Evolutionary conservation across 768 basidiomycete species (phyloP), one percentile per base, ranked within the genome.

Genomic region (Lyophyllum semitale): DNA sequence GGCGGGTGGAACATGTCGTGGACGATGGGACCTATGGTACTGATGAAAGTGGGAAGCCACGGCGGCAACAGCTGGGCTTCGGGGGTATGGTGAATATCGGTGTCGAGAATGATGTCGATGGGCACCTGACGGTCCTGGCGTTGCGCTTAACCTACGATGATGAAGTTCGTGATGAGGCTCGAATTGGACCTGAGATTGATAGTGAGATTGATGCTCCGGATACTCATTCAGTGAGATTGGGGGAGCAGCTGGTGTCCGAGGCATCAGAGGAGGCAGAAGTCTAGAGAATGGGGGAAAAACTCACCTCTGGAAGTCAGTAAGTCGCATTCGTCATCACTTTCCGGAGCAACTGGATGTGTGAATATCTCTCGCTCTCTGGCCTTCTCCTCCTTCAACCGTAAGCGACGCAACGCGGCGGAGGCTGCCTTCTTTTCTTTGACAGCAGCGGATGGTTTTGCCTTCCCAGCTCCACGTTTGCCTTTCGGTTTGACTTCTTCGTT

Each of bases 51-150:
- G 26, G 27, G n/a, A 50, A 58, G 35, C 48, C 58, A 47, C 41
- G 58, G 48, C 41, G 58, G 38, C 49, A 55, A 45, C 32, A 5
- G 29, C 18, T 27, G 48, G 50, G 52, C 59, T 65, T 35, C 49
- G 47, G 23, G 46, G 41, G 41, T 77, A 78, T 9, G 77, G 77
- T 3, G 74, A 70, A 63, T 74, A 75, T 17, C 75, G 71, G 53
- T 66, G 64, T 46, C 63, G 67, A 48, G 65, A 62, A 25, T 58
- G 37, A 4, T 35, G 30, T 26, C 53, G 55, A 8, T 37, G 23
- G 41, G 18, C 18, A 37, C 30, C 11, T 17, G 41, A 45, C 40
- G 58, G 20, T 30, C 38, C 58, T 30, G 48, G 46, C 8, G 48
- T 45, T 33, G 44, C 35, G 12, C 41, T 50, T 38, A 53, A 53